Base-by-base conservation (phyloP, 1,284 basidiomycete genomes). In the Afroboletus lepidellus region DNA sequence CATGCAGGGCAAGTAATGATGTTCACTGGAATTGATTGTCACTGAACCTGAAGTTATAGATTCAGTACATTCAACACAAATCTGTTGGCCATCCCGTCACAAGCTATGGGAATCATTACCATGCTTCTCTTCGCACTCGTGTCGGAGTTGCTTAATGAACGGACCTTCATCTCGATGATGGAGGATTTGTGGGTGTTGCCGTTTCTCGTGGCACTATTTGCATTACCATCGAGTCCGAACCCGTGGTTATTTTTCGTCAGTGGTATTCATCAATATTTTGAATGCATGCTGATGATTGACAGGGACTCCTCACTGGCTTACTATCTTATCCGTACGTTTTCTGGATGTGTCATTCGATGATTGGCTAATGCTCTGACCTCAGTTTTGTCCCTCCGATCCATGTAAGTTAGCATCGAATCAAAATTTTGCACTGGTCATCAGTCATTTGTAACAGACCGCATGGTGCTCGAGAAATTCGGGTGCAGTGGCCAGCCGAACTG, bases 1-100 rank as follows among this genome's bases (percentile, higher is more conserved):
- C 68, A 79, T 46, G 73, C 85, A 15, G 84, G 84, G 70, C 78
- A 21, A 37, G 46, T 46, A 27, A 8, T 8, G 12, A 11, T 24
- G 1, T 34, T 3, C 29, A n/a, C n/a, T 32, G 11, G 24, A 32
- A 0, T 23, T 34, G 30, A 33, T 33, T 41, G 16, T 27, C 41
- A 8, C 51, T 57, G n/a, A 50, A 49, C 2, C 3, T 13, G 3
- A 15, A 38, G 8, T 1, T 23, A 1, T 39, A 81, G 80, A 2
- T 87, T 87, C 69, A 70, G 69, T 56, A 87, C 83, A 1, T 78
- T 84, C 46, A 62, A 79, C 50, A 76, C 80, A 11, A 87, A 85
- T 61, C 67, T 88, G 30, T 72, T 88, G 46, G 78, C 75, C 5
- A 83, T 88, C 46, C 84, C 84, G 0, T 76, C 73, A 4, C 73